Base-by-base conservation (phyloP, 495 filamentous ascomycete species). In the Rhypophila decipiens region DNA sequence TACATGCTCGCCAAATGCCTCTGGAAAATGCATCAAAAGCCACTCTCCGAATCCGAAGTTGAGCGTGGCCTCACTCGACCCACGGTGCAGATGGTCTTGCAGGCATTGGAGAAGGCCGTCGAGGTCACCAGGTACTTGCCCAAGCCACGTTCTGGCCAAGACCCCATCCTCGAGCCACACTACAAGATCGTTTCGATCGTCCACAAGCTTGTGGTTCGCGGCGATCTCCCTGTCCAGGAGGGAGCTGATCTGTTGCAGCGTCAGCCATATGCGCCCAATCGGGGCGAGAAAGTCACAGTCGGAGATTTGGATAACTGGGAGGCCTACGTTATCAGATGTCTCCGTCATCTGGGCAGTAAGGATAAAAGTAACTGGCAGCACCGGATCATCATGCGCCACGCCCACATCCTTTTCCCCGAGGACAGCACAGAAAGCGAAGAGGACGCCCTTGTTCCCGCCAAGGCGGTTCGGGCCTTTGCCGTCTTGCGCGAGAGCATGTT, bases 331-430 rank as follows among this genome's bases (percentile, higher is more conserved):
- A 74, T 93, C 9, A 73, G 80, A 41, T 79, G 84, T 2, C 67
- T 97, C 39, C 83, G 79, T 43, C 77, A 79, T 41, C 76, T 97
- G 43, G 85, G 87, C 49, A 80, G 78, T 39, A 88, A 87, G 19
- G 93, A 99, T 58, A 95, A 96, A 67, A 83, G 86, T 3, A 89
- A 95, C 57, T 99, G 93, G 93, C 93, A 99, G 61, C 93, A 99
- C 57, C 85, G 93, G 2, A 88, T 99, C 71, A 85, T 86, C 51
- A 78, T 80, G 39, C 82, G 90, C 27, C 81, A 75, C 53, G 90
- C 89, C 9, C 80, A 82, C 54, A 78, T 95, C 40, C 69, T 91
- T 21, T 95, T 86, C 56, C 65, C 75, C 22, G 61, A 64, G 24
- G 50, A 64, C 34, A 54, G 58, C 15, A 44, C 61, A 24, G 61